A percentile compares a stretch with the other conserved stretches of the same genome.
These are phyloP conservation scores for Aphanomyces cochlioides DNA, from an alignment of 352 stramenopile species.

Conservation along the genomic window DNA sequence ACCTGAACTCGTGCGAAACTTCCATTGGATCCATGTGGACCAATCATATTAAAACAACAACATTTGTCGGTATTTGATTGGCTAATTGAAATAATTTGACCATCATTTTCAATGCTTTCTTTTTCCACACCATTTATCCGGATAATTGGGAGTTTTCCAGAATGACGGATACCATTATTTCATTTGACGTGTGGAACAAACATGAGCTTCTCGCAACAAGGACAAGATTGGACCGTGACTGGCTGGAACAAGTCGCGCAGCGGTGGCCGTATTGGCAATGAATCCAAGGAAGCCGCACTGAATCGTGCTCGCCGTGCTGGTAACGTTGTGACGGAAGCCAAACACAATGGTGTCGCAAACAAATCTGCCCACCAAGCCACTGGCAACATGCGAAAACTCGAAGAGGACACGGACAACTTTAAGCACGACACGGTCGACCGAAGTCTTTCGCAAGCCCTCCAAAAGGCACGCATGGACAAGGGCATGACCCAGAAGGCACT, in stretches of 20 bases:
- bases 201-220: slow-evolving; percentile 57
- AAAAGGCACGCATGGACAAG: slow-evolving; percentile 94
- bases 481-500: slow-evolving; percentile 99
- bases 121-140: neutral
- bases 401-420: slow-evolving; percentile 88
- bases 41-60: neutral
- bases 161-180: neutral
- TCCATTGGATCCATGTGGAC: slow-evolving; percentile 1
- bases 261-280: slow-evolving; percentile 45
- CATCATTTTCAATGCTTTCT: slow-evolving; percentile 17
- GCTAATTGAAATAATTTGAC: neutral
- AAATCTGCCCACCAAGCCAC: slow-evolving; percentile 78
- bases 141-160: slow-evolving; percentile 3
- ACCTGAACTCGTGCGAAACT: slow-evolving; percentile 22
- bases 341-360: slow-evolving; percentile 72
- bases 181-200: slow-evolving; percentile 27
- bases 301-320: slow-evolving; percentile 69
- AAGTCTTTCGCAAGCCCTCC: slow-evolving; percentile 88
- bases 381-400: slow-evolving; percentile 87
- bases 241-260: slow-evolving; percentile 67
- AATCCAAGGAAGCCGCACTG: slow-evolving; percentile 58
- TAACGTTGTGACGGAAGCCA: slow-evolving; percentile 68
- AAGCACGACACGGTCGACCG: slow-evolving; percentile 84
- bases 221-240: slow-evolving; percentile 72
- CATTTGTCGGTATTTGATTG: neutral